Conservation (phyloP, 1,284 basidiomycete genomes). For the Tylopilus sp. region DNA sequence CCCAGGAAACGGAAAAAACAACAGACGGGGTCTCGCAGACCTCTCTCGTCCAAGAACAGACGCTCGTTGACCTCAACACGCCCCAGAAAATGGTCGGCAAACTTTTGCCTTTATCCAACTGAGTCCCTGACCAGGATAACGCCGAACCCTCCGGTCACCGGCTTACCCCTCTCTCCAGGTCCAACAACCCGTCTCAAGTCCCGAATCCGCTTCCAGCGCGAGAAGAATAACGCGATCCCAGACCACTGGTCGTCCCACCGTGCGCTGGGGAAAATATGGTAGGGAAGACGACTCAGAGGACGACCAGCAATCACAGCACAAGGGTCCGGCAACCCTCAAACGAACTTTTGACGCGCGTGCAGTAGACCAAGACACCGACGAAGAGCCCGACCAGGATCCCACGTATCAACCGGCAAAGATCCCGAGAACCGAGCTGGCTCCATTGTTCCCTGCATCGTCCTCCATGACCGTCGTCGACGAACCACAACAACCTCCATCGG, state of each 20-base stretch:
- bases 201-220: slow-evolving; percentile 26
- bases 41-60: slow-evolving; percentile 20
- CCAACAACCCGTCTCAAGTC: slow-evolving; percentile 22
- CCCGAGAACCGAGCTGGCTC: slow-evolving; percentile 28
- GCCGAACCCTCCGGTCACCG: slow-evolving; percentile 32
- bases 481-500: slow-evolving; percentile 11
- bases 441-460: slow-evolving; percentile 30
- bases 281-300: slow-evolving; percentile 34
- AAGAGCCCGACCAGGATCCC: slow-evolving; percentile 25
- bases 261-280: slow-evolving; percentile 36
- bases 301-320: slow-evolving; percentile 17
- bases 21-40: slow-evolving; percentile 9
- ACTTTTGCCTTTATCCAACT: slow-evolving; percentile 35
- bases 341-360: slow-evolving; percentile 37
- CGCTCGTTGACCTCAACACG: slow-evolving; percentile 29
- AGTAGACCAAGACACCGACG: slow-evolving; percentile 36
- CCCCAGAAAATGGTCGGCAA: slow-evolving; percentile 33
- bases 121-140: slow-evolving; percentile 27
- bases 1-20: slow-evolving; percentile 27
- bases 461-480: slow-evolving; percentile 33
- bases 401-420: slow-evolving; percentile 26
- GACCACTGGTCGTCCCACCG: slow-evolving; percentile 34
- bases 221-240: slow-evolving; percentile 35
- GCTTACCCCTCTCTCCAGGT: slow-evolving; percentile 26
- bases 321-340: slow-evolving; percentile 28